Conservation (phyloP, 2,329 filamentous ascomycete species). For the Fonsecaea multimorphosa region DNA sequence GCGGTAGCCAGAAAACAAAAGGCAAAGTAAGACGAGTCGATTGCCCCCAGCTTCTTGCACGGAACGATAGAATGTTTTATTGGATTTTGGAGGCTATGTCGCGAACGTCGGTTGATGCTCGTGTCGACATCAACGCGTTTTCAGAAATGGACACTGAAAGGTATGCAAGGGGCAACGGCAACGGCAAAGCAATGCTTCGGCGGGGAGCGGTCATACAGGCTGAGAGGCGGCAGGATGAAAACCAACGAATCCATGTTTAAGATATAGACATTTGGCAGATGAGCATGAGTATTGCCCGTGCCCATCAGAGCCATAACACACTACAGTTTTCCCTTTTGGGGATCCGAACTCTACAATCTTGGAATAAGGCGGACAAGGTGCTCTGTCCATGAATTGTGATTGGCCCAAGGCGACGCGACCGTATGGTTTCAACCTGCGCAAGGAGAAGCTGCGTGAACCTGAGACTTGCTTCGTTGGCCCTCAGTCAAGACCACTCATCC, state of each 20-base stretch:
- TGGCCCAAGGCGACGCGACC: constrained; percentile 33
- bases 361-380: not conserved
- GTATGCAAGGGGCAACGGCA: constrained; percentile 3
- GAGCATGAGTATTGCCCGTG: not conserved
- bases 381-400: constrained; percentile 15
- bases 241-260: constrained; percentile 13
- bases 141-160: not conserved
- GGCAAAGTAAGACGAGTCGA: not conserved
- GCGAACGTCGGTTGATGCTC: not conserved
- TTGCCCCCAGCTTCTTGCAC: not conserved
- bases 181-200: not conserved
- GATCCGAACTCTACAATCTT: not conserved
- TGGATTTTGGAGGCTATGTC: constrained; percentile 4
- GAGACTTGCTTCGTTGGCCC: constrained; percentile 15
- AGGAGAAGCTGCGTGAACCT: constrained; percentile 20
- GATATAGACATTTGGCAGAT: constrained; percentile 23
- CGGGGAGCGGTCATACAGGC: not conserved
- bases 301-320: constrained; percentile 11
- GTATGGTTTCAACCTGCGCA: constrained; percentile 9
- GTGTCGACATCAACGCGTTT: not conserved
- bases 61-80: not conserved
- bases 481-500: constrained; percentile 1
- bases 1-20: not conserved
- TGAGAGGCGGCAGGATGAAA: constrained; percentile 16
- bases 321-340: constrained; percentile 2